phyloP scores from a whole-genome alignment of 139 green algal species.

The Micractinium conductrix region DNA sequence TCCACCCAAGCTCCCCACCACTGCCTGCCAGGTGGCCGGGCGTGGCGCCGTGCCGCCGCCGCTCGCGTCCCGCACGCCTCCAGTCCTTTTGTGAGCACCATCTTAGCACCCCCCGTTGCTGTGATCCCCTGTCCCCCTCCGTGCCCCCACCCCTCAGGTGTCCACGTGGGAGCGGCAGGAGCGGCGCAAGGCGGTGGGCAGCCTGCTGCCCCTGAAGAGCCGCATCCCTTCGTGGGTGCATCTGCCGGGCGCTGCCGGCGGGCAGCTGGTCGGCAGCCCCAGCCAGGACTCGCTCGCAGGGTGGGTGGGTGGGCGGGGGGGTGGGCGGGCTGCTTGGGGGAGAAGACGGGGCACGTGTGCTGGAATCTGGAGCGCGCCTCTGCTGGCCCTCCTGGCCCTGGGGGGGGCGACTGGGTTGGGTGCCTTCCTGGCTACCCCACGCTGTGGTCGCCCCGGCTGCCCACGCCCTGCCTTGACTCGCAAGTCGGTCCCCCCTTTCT shows the following conservation, averaged over 20 bases:
- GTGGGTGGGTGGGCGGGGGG: constrained; percentile 10
- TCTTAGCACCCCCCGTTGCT: too few relatives aligned
- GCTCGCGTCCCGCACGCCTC: too few relatives aligned
- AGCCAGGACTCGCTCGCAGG: constrained; percentile 25
- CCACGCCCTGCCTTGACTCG: too few relatives aligned
- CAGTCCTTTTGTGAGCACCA: too few relatives aligned
- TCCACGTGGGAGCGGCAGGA: constrained; percentile 44
- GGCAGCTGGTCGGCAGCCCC: constrained; percentile 1
- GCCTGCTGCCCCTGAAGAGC: background rate
- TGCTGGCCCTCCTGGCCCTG: background rate
- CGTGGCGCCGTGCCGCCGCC: background rate
- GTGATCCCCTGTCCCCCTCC: too few relatives aligned
- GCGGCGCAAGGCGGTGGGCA: constrained; percentile 12
- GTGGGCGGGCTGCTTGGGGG: background rate
- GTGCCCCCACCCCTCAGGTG: constrained; percentile 4
- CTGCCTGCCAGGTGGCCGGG: too few relatives aligned
- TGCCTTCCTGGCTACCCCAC: too few relatives aligned
- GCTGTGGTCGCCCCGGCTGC: too few relatives aligned
- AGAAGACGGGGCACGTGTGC: background rate
- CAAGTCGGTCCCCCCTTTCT: too few relatives aligned
- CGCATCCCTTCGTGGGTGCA: constrained; percentile 66
- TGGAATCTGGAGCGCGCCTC: background rate
- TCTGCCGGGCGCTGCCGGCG: constrained; percentile 27
- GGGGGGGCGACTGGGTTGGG: too few relatives aligned
- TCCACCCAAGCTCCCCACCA: too few relatives aligned